These are phyloP conservation scores for Blakeslea trispora DNA, from an alignment of 371 early-diverging fungal species.

Conservation along the genomic window DNA sequence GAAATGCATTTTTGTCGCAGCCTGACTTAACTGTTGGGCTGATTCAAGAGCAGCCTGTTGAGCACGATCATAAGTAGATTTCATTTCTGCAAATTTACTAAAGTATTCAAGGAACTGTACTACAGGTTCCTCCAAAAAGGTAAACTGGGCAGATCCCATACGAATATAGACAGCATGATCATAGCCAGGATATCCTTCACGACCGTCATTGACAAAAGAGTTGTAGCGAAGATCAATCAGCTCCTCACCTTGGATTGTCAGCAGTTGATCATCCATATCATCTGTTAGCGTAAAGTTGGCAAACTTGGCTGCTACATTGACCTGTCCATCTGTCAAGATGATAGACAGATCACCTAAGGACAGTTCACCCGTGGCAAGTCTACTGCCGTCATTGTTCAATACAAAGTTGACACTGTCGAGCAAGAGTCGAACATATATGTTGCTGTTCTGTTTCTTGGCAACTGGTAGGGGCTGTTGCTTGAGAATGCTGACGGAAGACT, in stretches of 20 bases:
- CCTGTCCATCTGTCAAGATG: conserved; percentile 57
- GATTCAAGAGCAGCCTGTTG: conserved; percentile 83
- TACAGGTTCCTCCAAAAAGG: conserved; percentile 66
- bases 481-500: not conserved
- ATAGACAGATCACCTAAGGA: conserved; percentile 74
- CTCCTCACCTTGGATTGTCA: conserved; percentile 89
- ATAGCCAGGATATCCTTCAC: conserved; percentile 77
- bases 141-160: conserved; percentile 82
- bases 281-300: conserved; percentile 83
- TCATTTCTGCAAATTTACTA: conserved; percentile 86
- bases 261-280: conserved; percentile 54
- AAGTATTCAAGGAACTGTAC: conserved; percentile 61
- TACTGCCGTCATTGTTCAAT: conserved; percentile 81
- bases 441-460: conserved; percentile 7
- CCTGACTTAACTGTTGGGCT: conserved; percentile 67
- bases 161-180: conserved; percentile 78
- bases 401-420: conserved; percentile 83
- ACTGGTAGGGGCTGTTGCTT: not conserved
- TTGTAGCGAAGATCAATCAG: conserved; percentile 87
- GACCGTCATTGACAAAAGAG: conserved; percentile 59
- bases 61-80: conserved; percentile 85
- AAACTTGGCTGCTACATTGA: conserved; percentile 79
- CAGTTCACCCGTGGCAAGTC: conserved; percentile 77
- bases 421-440: conserved; percentile 65
- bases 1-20: conserved; percentile 77